Percentiles rank a stretch among this genome's conserved stretches.
Conservation (phyloP, 768 basidiomycete genomes). For the Lepiota brunneoincarnata region DNA sequence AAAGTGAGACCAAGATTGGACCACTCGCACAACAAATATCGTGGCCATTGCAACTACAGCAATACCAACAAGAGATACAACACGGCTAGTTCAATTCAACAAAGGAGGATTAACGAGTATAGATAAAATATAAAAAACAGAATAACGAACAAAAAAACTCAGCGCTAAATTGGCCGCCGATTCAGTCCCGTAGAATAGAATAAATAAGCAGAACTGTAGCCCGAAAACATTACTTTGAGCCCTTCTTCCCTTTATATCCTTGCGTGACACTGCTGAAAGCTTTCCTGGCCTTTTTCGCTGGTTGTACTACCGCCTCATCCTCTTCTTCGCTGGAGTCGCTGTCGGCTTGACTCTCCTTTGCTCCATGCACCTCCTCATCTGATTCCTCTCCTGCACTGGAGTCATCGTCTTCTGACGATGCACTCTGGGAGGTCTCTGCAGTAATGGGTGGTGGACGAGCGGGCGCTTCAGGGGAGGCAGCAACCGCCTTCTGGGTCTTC, state of each 20-base stretch:
- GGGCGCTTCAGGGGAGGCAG: constrained; percentile 17
- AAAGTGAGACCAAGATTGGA: too few relatives aligned
- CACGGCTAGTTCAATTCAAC: not conserved
- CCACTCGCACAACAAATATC: too few relatives aligned
- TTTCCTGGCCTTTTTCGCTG: constrained; percentile 12
- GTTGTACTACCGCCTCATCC: constrained; percentile 23
- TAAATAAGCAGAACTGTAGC: not conserved
- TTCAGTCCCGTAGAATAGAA: constrained; percentile 2
- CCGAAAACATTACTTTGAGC: constrained; percentile 2
- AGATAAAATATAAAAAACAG: constrained; percentile 23
- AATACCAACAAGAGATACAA: constrained; percentile 10
- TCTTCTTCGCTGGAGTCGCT: constrained; percentile 28
- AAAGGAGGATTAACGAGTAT: not conserved
- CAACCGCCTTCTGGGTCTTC: constrained; percentile 19
- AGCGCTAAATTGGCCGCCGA: not conserved
- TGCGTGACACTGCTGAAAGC: not conserved
- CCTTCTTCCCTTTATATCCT: constrained; percentile 6
- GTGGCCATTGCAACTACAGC: constrained; percentile 10
- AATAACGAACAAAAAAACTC: constrained; percentile 15
- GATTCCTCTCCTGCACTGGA: constrained; percentile 34
- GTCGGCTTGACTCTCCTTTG: constrained; percentile 20
- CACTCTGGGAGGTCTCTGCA: constrained; percentile 25
- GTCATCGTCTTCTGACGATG: constrained; percentile 22
- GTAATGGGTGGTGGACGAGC: constrained; percentile 24
- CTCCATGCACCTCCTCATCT: constrained; percentile 31